A percentile compares a stretch with the other conserved stretches of the same genome.
phyloP scores from a whole-genome alignment of 768 basidiomycete species.

The Boletus sensibilis region DNA sequence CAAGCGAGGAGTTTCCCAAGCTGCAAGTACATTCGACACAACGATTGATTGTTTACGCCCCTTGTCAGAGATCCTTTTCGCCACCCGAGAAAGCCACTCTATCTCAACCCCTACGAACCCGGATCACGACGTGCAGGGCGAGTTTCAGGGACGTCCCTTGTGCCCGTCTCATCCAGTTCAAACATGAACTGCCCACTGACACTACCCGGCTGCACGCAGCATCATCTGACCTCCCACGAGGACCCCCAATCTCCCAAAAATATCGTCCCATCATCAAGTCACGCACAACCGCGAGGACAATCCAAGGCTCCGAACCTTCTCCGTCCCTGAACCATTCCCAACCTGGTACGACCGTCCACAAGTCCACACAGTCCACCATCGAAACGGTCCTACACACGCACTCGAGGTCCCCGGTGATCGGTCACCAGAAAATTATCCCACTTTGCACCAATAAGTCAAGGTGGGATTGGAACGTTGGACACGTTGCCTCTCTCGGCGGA shows the following conservation, averaged over 20 bases:
- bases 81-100: background rate
- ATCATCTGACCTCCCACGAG: conserved; percentile 17
- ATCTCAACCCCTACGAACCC: background rate
- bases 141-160: conserved; percentile 10
- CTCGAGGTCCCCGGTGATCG: conserved; percentile 3
- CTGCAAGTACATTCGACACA: background rate
- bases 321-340: conserved; percentile 6
- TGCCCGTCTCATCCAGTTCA: background rate
- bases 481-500: background rate
- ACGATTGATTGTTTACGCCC: background rate
- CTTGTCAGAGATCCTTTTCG: background rate
- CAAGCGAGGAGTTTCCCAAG: background rate
- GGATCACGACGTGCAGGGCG: conserved; percentile 13
- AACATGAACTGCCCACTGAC: background rate
- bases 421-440: background rate
- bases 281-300: background rate
- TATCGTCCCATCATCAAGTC: background rate
- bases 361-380: background rate
- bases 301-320: background rate
- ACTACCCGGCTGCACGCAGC: background rate
- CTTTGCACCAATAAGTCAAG: conserved; percentile 1
- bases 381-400: background rate
- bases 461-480: background rate
- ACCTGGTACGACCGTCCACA: background rate
- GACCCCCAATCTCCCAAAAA: background rate